phyloP scores from a whole-genome alignment of 2,329 filamentous ascomycete species.

The Helotiales sp. region DNA sequence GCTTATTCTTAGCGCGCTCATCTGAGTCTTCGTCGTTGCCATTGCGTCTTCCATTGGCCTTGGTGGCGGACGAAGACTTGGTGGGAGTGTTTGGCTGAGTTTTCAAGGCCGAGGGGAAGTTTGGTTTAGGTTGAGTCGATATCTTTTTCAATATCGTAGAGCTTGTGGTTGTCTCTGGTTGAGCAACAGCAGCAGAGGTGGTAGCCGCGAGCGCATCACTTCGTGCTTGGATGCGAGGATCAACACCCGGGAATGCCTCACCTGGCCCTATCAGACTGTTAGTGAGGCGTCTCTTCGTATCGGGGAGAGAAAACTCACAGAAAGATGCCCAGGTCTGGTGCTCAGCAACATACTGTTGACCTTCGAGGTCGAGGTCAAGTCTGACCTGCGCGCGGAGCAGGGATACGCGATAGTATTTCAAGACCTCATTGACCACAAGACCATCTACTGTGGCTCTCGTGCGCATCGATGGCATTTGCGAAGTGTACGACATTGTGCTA shows the following conservation, averaged over 20 bases:
- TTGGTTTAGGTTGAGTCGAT: background rate
- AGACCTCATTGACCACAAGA: background rate
- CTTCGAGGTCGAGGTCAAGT: background rate
- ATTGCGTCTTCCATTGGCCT: background rate
- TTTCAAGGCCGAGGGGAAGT: background rate
- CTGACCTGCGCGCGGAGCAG: background rate
- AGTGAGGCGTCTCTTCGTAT: background rate
- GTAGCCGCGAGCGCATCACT: background rate
- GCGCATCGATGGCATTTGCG: constrained; percentile 3
- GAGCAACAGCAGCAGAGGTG: background rate
- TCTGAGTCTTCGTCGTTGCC: background rate
- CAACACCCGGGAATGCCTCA: background rate
- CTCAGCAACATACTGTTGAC: background rate
- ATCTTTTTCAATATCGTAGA: background rate
- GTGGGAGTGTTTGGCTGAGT: background rate
- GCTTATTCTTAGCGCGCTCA: background rate
- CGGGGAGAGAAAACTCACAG: background rate
- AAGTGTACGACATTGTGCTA: background rate
- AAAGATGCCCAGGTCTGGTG: background rate
- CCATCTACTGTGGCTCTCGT: background rate
- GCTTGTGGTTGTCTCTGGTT: background rate
- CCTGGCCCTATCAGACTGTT: background rate
- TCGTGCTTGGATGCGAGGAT: background rate
- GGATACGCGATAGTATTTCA: background rate
- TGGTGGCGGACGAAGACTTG: background rate